Percentiles rank a stretch among this genome's conserved stretches.
Conservation (phyloP, 2,329 filamentous ascomycete species). For the Pseudophaeomoniella oleicola region DNA sequence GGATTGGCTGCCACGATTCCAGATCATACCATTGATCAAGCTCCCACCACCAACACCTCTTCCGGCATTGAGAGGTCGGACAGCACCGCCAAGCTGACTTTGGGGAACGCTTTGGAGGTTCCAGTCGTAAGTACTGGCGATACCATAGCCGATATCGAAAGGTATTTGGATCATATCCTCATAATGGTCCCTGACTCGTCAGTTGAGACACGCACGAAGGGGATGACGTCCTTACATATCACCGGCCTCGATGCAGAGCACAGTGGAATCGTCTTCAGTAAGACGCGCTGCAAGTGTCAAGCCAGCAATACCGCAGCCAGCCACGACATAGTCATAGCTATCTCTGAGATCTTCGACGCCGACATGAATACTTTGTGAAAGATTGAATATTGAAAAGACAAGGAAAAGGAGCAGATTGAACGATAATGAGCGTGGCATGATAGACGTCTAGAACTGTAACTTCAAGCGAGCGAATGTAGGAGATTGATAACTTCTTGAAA, state of each 20-base stretch:
- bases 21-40: conserved; percentile 23
- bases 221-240: conserved; percentile 3
- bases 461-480: no score
- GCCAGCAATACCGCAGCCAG: conserved; percentile 17
- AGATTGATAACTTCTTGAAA: no score
- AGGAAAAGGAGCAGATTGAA: no score
- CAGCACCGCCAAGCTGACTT: conserved; percentile 11
- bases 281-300: conserved; percentile 15
- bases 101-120: conserved; percentile 13
- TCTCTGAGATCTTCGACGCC: no score
- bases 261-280: conserved; percentile 12
- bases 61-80: conserved; percentile 12
- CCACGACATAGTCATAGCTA: conserved; percentile 8
- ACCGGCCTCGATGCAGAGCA: conserved; percentile 16
- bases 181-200: conserved; percentile 13
- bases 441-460: no score
- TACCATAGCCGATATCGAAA: conserved; percentile 13
- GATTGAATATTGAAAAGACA: no score
- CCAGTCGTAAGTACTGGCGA: conserved; percentile 15
- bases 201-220: not conserved
- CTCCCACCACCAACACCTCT: conserved; percentile 24
- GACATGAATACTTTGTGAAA: no score
- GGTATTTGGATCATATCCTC: conserved; percentile 14
- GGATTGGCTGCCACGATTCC: conserved; percentile 21
- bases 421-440: no score